These are phyloP conservation scores for Cyclotella distinguenda DNA, from an alignment of 108 stramenopile genomes.

Conservation along the genomic window DNA sequence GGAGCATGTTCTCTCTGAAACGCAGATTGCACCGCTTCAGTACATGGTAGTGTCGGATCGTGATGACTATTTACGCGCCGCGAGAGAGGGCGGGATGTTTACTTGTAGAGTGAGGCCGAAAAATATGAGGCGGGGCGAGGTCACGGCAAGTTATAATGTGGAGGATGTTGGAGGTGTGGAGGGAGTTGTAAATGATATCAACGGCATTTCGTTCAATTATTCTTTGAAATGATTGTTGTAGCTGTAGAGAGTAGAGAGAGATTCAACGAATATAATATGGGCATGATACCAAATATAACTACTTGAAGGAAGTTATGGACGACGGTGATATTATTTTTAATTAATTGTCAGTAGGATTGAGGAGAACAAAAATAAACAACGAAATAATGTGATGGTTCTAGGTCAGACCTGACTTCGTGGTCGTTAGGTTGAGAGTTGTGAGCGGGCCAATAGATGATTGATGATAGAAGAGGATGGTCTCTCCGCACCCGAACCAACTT, in stretches of 20 bases:
- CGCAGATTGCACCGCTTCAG: slow-evolving; percentile 28
- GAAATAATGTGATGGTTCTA: too few species aligned
- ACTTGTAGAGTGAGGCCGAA: slow-evolving; percentile 65
- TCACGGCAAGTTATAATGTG: slow-evolving; percentile 73
- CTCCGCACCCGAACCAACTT: too few species aligned
- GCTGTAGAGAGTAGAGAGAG: neutral
- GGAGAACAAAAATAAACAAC: too few species aligned
- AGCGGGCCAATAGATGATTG: too few species aligned
- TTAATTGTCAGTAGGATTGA: too few species aligned
- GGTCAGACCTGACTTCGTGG: too few species aligned
- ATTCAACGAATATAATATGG: too few species aligned
- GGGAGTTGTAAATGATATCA: slow-evolving; percentile 82
- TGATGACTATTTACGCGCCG: slow-evolving; percentile 72
- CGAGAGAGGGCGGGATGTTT: slow-evolving; percentile 70
- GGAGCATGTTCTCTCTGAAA: slow-evolving; percentile 17
- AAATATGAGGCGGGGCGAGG: slow-evolving; percentile 69
- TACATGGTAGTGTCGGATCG: slow-evolving; percentile 71
- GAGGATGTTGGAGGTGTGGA: slow-evolving; percentile 57
- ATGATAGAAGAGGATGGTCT: too few species aligned
- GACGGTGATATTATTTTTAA: too few species aligned
- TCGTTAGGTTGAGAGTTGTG: too few species aligned
- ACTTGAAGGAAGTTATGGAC: too few species aligned
- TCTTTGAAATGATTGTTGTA: slow-evolving; percentile 41
- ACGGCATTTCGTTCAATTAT: slow-evolving; percentile 82
- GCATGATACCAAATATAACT: too few species aligned